These are phyloP conservation scores for Aspergillus caelatus DNA, from an alignment of 2,329 filamentous ascomycete genomes.

Conservation along the genomic window DNA sequence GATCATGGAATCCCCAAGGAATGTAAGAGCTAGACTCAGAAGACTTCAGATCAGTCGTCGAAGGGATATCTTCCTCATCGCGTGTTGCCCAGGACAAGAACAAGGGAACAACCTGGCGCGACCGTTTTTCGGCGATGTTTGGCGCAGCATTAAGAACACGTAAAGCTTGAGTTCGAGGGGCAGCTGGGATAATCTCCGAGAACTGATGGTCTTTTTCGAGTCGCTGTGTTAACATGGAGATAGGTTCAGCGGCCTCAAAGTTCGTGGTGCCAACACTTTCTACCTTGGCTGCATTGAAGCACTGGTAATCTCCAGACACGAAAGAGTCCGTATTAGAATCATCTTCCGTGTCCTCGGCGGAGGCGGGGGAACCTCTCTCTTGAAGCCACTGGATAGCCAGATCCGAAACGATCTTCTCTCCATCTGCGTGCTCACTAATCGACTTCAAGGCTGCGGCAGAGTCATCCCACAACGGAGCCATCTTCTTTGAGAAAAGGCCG, in stretches of 20 bases:
- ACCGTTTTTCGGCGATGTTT: slow-evolving; percentile 79
- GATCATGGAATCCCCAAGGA: slow-evolving; percentile 63
- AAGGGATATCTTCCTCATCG: slow-evolving; percentile 46
- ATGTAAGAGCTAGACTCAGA: slow-evolving; percentile 22
- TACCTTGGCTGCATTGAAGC: slow-evolving; percentile 70
- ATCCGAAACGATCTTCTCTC: slow-evolving; percentile 72
- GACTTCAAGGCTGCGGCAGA: slow-evolving; percentile 73
- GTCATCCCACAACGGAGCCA: slow-evolving; percentile 87
- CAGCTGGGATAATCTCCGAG: slow-evolving; percentile 40
- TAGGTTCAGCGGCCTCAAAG: slow-evolving; percentile 56
- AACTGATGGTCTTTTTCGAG: slow-evolving; percentile 66
- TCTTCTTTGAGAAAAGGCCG: slow-evolving; percentile 81
- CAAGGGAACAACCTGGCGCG: slow-evolving; percentile 80
- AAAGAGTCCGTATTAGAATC: slow-evolving; percentile 28
- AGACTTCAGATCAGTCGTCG: slow-evolving; percentile 15
- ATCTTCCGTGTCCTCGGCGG: slow-evolving; percentile 28
- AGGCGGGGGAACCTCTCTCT: slow-evolving; percentile 29
- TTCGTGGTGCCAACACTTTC: slow-evolving; percentile 55
- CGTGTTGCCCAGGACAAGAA: slow-evolving; percentile 78
- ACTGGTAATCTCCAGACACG: slow-evolving; percentile 69
- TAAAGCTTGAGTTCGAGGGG: slow-evolving; percentile 74
- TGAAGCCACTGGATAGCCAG: slow-evolving; percentile 78
- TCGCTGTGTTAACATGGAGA: slow-evolving; percentile 61
- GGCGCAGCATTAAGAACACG: slow-evolving; percentile 75
- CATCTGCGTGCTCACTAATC: slow-evolving; percentile 69